Percentiles rank a stretch among this genome's conserved stretches.
These are phyloP conservation scores for Entelexis sorbosivorans DNA, from an alignment of 1,139 yeast genomes.

Conservation along the genomic window DNA sequence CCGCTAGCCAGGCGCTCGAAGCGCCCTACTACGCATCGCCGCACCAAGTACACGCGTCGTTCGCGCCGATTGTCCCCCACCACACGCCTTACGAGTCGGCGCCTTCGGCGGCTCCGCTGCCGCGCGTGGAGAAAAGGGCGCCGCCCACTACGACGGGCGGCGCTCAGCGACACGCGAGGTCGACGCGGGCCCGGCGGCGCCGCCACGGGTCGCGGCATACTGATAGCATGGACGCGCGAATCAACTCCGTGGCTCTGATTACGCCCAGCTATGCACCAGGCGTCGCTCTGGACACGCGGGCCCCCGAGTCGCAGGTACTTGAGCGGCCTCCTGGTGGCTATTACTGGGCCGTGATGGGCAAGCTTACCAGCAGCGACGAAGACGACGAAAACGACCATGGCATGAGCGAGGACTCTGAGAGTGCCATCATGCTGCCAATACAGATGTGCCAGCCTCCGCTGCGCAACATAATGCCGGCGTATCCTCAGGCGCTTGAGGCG, in stretches of 20 bases:
- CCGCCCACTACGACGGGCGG: neutral
- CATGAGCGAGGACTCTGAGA: neutral
- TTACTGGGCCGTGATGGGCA: constrained; percentile 20
- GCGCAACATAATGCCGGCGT: constrained; percentile 28
- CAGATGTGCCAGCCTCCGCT: constrained; percentile 30
- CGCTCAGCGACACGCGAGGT: neutral
- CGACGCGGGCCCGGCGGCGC: neutral
- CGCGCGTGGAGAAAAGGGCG: neutral
- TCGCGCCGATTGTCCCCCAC: neutral
- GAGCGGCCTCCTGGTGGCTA: constrained; percentile 23
- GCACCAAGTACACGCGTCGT: neutral
- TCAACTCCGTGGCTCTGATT: constrained; percentile 6
- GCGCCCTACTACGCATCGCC: neutral
- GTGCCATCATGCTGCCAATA: constrained; percentile 18
- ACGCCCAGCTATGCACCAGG: constrained; percentile 12
- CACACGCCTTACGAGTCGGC: neutral
- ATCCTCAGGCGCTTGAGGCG: constrained; percentile 30
- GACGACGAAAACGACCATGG: constrained; percentile 5
- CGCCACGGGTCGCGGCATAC: constrained; percentile 3
- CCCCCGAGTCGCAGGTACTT: constrained; percentile 5
- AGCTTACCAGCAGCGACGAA: neutral
- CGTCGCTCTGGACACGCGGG: neutral
- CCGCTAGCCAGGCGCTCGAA: neutral
- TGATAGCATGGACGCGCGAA: constrained; percentile 3
- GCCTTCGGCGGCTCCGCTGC: neutral